Evolutionary conservation across 78 protist species (phyloP).

Genomic region (Anaeramoeba flamelloides): DNA sequence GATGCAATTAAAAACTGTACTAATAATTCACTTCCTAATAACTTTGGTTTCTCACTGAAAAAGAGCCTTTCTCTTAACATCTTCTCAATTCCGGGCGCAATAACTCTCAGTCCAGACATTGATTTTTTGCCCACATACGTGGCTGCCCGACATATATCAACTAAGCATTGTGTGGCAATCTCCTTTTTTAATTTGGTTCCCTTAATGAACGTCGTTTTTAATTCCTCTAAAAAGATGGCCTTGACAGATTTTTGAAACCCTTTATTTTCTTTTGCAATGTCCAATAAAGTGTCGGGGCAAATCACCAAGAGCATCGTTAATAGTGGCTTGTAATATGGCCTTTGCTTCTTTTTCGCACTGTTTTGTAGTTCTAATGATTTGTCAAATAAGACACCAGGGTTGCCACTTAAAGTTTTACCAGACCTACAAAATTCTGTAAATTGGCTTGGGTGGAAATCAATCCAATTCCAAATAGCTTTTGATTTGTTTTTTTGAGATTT

Average conservation of each 20-base stretch:
- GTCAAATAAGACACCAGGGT: conserved; percentile 32
- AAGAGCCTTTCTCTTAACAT: too few species aligned
- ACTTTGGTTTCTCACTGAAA: too few species aligned
- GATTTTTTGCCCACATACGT: conserved; percentile 36
- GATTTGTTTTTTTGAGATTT: too few species aligned
- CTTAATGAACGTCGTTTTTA: conserved; percentile 20
- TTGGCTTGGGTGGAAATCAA: background rate
- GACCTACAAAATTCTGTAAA: background rate
- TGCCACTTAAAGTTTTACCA: background rate
- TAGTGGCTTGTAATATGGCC: conserved; percentile 33
- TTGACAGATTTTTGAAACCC: conserved; percentile 3
- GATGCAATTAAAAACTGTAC: background rate
- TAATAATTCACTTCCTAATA: too few species aligned
- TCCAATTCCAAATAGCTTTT: conserved; percentile 2
- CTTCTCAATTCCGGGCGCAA: too few species aligned
- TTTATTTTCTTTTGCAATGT: conserved; percentile 2
- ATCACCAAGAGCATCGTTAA: conserved; percentile 33
- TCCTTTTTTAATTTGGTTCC: conserved; percentile 26
- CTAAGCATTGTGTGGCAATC: conserved; percentile 32
- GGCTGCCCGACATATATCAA: conserved; percentile 43
- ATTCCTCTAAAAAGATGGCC: conserved; percentile 16
- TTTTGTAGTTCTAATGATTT: conserved; percentile 25
- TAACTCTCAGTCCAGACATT: conserved; percentile 33
- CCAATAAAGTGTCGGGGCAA: conserved; percentile 36
- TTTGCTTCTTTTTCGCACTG: conserved; percentile 29